Evolutionary conservation across 768 basidiomycete genomes (phyloP), one percentile per base, ranked within the genome.

Genomic region (Sporobolomyces pararoseus): DNA sequence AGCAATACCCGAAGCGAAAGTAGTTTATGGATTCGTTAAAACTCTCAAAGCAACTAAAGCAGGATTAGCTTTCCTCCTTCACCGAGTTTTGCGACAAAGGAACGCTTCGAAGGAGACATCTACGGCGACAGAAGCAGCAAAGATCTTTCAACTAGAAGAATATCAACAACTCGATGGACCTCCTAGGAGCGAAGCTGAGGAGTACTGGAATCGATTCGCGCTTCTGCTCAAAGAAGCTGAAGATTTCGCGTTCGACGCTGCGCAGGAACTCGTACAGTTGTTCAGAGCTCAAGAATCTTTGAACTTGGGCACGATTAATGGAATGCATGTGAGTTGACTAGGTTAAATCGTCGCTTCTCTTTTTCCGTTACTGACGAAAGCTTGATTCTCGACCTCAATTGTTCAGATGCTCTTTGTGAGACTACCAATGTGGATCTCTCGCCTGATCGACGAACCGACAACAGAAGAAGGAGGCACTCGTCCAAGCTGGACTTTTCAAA

Each of bases 111-210:
- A 42, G 10, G 10, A 25, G 5, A 7, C 35, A 21, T 27, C 55
- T 17, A n/a, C 23, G 7, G 55, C 55, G 3, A 39, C 37, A 19
- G 37, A 58, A 29, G 55, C 39, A 2, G 55, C 55, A 3, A 58
- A 42, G 55, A 58, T 58, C 37, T 58, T 58, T 25, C 3, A 58
- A 6, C 37, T 58, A 4, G 55, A 58, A n/a, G 55, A 58, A 37
- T 27, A 25, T 12, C 23, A 19, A 23, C 37, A 19, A 14, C 10
- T 58, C 9, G 6, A 19, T 12, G 55, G 37, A 42, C 55, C 55
- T 3, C n/a, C 4, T 32, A 7, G 27, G 25, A 34, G 21, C 16
- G 55, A 58, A 58, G 55, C 39, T 29, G 55, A 9, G 13, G 55
- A 58, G n/a, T 58, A 58, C 23, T 58, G 55, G 55, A 12, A 29